A percentile compares a stretch with the other conserved stretches of the same genome.
Evolutionary conservation across 345 rosid genomes (phyloP).

Genomic region (Syzygium oleosum): DNA sequence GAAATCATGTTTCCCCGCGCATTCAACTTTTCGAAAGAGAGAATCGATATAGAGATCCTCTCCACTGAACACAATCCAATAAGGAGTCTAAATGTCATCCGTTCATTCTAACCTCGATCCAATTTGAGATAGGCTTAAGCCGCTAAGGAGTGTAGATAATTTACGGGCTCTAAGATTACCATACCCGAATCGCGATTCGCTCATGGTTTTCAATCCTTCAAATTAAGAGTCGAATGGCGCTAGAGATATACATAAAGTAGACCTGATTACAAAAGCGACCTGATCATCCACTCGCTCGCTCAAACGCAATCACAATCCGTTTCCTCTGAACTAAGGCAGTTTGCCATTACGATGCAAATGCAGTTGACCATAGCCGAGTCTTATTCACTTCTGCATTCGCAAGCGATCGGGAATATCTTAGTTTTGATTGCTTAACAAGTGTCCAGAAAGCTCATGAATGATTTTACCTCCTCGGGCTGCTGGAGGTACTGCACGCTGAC

Average conservation of each 20-base stretch:
- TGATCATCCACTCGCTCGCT: not conserved
- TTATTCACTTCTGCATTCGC: not conserved
- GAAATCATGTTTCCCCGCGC: no score
- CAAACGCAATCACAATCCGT: not conserved
- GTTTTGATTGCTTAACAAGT: not conserved
- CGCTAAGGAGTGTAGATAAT: no score
- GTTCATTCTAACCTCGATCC: no score
- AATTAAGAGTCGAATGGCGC: not conserved
- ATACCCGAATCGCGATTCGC: not conserved
- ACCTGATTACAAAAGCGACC: not conserved
- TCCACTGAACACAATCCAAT: no score
- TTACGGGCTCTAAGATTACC: no score
- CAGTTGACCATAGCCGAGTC: not conserved
- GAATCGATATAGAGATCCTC: no score
- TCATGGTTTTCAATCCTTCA: not conserved
- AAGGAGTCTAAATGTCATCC: no score
- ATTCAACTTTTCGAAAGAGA: no score
- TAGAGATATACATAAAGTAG: no score
- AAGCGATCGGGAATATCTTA: not conserved
- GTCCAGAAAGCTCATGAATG: not conserved
- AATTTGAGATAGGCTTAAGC: no score
- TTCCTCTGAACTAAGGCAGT: no score
- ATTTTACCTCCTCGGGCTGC: slow-evolving; percentile 73
- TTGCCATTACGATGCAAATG: not conserved
- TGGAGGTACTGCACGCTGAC: slow-evolving; percentile 88